Evolutionary conservation across 2,329 filamentous ascomycete species (phyloP).

Genomic region (Esteya vermicola): DNA sequence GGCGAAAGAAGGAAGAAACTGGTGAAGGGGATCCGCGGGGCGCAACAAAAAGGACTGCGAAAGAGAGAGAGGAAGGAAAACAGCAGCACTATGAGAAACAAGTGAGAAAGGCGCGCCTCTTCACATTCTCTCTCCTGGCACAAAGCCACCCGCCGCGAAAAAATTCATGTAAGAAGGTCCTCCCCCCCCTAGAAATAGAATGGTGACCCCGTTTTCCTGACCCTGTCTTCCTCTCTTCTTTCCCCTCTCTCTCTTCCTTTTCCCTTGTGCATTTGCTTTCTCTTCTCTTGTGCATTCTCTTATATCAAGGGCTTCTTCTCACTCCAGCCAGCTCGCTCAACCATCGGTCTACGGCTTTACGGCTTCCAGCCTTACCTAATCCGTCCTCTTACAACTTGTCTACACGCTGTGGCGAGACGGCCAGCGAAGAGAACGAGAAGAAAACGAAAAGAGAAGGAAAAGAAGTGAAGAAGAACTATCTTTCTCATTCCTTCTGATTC

Average conservation of each 20-base stretch:
- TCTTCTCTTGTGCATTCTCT: neutral
- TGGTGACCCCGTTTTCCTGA: neutral
- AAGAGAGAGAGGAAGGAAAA: slow-evolving; percentile 1
- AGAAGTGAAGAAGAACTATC: neutral
- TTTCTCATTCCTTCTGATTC: too few species aligned
- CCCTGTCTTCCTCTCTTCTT: neutral
- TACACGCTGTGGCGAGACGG: neutral
- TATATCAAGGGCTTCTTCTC: neutral
- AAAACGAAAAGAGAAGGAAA: neutral
- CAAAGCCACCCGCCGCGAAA: too few species aligned
- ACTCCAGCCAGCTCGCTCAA: too few species aligned
- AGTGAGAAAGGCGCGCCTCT: neutral
- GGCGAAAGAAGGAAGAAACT: slow-evolving; percentile 5
- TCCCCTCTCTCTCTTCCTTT: neutral
- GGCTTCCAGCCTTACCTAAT: too few species aligned
- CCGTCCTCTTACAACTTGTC: too few species aligned
- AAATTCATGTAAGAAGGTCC: too few species aligned
- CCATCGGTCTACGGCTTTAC: too few species aligned
- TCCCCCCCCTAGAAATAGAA: too few species aligned
- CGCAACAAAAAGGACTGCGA: neutral
- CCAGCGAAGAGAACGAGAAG: neutral
- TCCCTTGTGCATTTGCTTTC: neutral
- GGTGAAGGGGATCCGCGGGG: neutral
- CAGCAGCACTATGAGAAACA: too few species aligned
- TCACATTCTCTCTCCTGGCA: too few species aligned